Conservation (phyloP, 306 rosid species). For the Malus orientalis region DNA sequence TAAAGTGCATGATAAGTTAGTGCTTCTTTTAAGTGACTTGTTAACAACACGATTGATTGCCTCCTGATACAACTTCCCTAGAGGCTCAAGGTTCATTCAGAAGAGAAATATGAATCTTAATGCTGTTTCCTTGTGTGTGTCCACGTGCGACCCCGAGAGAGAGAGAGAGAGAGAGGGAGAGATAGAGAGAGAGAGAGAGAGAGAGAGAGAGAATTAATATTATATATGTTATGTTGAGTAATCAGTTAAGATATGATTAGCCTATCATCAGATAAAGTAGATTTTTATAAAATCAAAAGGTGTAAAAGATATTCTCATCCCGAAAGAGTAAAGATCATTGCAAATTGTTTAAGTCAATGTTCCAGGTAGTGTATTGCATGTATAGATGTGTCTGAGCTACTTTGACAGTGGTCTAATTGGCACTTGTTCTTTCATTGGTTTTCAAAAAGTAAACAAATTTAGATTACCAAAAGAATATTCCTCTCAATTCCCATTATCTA, state of each 20-base stretch:
- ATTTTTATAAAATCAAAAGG: neutral
- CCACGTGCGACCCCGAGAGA: neutral
- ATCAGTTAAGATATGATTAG: slow-evolving; percentile 23
- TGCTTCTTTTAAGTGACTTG: neutral
- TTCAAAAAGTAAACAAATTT: slow-evolving; percentile 14
- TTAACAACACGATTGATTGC: neutral
- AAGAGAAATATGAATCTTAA: neutral
- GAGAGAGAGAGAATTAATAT: neutral
- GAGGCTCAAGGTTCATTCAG: neutral
- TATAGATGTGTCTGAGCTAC: slow-evolving; percentile 10
- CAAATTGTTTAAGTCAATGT: neutral
- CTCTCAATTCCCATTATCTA: slow-evolving; percentile 35
- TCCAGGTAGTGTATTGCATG: neutral
- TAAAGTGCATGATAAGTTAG: neutral
- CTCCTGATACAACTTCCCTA: neutral
- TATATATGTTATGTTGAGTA: neutral
- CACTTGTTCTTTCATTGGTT: slow-evolving; percentile 32
- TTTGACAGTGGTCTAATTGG: slow-evolving; percentile 27
- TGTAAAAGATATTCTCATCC: slow-evolving; percentile 18
- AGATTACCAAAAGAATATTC: slow-evolving; percentile 34
- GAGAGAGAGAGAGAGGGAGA: neutral
- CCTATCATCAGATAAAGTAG: slow-evolving; percentile 29
- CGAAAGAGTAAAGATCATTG: neutral
- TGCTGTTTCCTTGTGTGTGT: neutral
- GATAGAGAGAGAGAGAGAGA: too few species aligned